Evolutionary conservation across 108 stramenopile species (phyloP).

Genomic region (Nannochloropsis oceanica): DNA sequence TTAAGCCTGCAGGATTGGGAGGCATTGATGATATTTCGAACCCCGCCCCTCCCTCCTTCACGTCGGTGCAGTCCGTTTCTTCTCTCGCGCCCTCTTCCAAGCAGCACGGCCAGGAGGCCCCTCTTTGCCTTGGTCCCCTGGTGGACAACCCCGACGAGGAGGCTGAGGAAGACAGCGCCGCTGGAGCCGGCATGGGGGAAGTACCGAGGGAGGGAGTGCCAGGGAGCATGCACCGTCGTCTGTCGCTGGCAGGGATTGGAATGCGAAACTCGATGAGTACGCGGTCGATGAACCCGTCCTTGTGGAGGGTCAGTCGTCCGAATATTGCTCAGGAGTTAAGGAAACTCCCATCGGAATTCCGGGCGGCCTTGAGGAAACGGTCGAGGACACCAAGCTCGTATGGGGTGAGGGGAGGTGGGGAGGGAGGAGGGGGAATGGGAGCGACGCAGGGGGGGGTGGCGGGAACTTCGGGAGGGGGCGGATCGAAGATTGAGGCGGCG

Average conservation of each 20-base stretch:
- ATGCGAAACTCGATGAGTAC: neutral
- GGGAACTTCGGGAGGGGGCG: neutral
- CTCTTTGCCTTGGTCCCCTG: neutral
- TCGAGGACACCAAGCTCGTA: neutral
- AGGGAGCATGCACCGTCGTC: neutral
- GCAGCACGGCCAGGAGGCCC: neutral
- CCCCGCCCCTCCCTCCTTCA: neutral
- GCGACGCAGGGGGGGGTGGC: neutral
- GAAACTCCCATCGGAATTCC: neutral
- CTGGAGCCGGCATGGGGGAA: neutral
- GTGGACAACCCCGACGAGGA: neutral
- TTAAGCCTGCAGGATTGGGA: no score
- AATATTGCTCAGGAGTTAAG: neutral
- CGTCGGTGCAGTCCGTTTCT: neutral
- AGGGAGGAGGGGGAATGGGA: neutral
- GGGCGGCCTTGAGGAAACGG: neutral
- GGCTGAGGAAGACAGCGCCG: neutral
- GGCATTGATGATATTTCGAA: neutral
- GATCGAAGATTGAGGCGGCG: slow-evolving; percentile 15
- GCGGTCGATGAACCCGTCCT: neutral
- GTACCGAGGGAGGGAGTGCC: neutral
- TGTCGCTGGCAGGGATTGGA: neutral
- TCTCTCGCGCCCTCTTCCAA: neutral
- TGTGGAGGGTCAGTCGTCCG: neutral
- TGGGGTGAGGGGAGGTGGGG: neutral